Percentiles rank a stretch among this genome's conserved stretches.
Evolutionary conservation across 2,329 filamentous ascomycete species (phyloP).

Genomic region (Acrodontium crateriforme): DNA sequence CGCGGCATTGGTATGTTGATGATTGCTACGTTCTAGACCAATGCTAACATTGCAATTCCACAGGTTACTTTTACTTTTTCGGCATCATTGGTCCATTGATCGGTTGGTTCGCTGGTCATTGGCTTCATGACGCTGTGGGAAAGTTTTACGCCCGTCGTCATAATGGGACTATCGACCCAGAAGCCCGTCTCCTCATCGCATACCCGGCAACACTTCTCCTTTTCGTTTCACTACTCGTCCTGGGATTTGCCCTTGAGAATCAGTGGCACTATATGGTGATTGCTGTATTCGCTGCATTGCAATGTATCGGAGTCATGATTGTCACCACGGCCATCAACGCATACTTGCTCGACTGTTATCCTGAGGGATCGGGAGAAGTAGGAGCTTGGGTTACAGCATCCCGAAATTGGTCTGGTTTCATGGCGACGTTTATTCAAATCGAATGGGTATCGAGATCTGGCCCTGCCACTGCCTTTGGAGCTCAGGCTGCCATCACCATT

Average conservation of each 20-base stretch:
- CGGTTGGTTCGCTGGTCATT: slow-evolving; percentile 41
- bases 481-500: slow-evolving; percentile 5
- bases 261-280: slow-evolving; percentile 40
- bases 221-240: slow-evolving; percentile 34
- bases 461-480: slow-evolving; percentile 2
- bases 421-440: slow-evolving; percentile 40
- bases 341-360: slow-evolving; percentile 42
- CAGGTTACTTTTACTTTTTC: slow-evolving; percentile 44
- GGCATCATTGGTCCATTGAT: slow-evolving; percentile 40
- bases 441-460: slow-evolving; percentile 25
- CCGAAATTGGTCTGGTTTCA: slow-evolving; percentile 33
- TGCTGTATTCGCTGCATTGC: slow-evolving; percentile 37
- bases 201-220: slow-evolving; percentile 37
- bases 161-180: slow-evolving; percentile 40
- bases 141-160: slow-evolving; percentile 32
- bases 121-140: slow-evolving; percentile 39
- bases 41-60: no score
- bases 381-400: slow-evolving; percentile 40
- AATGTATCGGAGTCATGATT: slow-evolving; percentile 43
- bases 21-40: no score
- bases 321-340: slow-evolving; percentile 38
- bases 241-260: slow-evolving; percentile 37
- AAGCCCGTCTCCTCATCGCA: slow-evolving; percentile 37
- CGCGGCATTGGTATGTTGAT: slow-evolving; percentile 7
- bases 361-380: slow-evolving; percentile 40